Conservation (phyloP, 306 rosid species). For the Datisca glomerata region DNA sequence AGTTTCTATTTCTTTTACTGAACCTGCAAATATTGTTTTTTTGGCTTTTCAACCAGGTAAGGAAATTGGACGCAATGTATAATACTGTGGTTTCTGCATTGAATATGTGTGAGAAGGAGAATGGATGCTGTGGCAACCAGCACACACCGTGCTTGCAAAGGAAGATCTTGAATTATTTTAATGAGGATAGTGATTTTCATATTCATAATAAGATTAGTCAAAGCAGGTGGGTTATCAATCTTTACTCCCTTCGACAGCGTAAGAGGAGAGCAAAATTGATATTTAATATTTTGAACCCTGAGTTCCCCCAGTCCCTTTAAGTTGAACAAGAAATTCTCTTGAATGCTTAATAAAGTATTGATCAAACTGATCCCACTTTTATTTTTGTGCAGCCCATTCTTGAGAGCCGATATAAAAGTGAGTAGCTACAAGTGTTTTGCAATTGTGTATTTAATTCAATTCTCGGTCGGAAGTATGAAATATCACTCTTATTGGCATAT, state of each 20-base stretch:
- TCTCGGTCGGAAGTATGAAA: constrained; percentile 10
- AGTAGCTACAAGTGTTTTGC: constrained; percentile 14
- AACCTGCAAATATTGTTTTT: constrained; percentile 1
- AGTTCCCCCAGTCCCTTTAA: no score
- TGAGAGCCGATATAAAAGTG: constrained; percentile 89
- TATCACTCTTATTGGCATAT: constrained; percentile 16
- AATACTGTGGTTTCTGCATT: constrained; percentile 57
- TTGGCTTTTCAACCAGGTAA: constrained; percentile 41
- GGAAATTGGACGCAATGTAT: constrained; percentile 70
- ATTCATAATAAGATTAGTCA: constrained; percentile 46
- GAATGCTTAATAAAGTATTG: neutral
- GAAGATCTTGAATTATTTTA: constrained; percentile 60
- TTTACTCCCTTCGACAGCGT: constrained; percentile 3
- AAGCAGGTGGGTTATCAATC: constrained; percentile 53
- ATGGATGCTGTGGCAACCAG: constrained; percentile 47
- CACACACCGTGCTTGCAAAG: constrained; percentile 76
- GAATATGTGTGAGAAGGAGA: constrained; percentile 45
- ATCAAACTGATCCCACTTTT: constrained; percentile 22
- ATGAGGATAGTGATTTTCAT: constrained; percentile 32
- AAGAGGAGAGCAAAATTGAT: neutral
- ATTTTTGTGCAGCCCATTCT: constrained; percentile 72
- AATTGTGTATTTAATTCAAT: constrained; percentile 10
- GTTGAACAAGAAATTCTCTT: no score
- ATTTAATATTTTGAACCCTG: constrained; percentile 3
- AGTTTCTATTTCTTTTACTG: constrained; percentile 6